phyloP scores from a whole-genome alignment of 2,329 filamentous ascomycete species.

The Colletotrichum higginsianum region DNA sequence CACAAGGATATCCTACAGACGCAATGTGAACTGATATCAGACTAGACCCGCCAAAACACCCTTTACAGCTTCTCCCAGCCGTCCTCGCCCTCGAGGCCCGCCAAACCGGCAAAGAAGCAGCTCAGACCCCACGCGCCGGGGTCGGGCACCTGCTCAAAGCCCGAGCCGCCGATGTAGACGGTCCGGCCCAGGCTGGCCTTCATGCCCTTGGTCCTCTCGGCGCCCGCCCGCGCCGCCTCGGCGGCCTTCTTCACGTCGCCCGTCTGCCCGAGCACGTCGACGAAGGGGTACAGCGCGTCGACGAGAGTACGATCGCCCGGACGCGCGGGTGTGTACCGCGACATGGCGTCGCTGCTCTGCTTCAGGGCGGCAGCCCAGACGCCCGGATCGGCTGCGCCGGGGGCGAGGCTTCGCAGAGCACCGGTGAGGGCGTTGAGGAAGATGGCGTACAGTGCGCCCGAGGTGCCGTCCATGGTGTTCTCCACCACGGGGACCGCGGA shows the following conservation, averaged over 20 bases:
- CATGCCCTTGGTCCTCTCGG: slow-evolving; percentile 92
- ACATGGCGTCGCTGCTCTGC: slow-evolving; percentile 78
- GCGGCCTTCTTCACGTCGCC: slow-evolving; percentile 81
- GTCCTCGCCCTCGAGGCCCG: slow-evolving; percentile 63
- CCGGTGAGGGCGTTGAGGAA: slow-evolving; percentile 89
- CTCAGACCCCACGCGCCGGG: slow-evolving; percentile 82
- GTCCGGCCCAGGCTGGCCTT: slow-evolving; percentile 87
- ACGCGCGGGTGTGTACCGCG: slow-evolving; percentile 89
- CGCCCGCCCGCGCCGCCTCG: slow-evolving; percentile 80
- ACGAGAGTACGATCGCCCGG: slow-evolving; percentile 92
- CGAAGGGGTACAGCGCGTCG: slow-evolving; percentile 91
- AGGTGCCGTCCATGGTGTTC: slow-evolving; percentile 73
- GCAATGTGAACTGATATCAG: background rate
- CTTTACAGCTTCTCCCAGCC: slow-evolving; percentile 53
- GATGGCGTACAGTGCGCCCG: slow-evolving; percentile 79
- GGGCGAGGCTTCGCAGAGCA: slow-evolving; percentile 63
- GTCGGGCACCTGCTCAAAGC: slow-evolving; percentile 66
- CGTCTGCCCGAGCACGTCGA: slow-evolving; percentile 76
- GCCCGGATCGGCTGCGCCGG: slow-evolving; percentile 57
- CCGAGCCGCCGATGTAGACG: slow-evolving; percentile 81
- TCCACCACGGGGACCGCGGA: slow-evolving; percentile 70
- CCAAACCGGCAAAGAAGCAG: slow-evolving; percentile 85
- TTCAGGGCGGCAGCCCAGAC: slow-evolving; percentile 77
- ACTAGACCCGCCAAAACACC: background rate
- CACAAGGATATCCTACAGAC: background rate